A percentile compares a stretch with the other conserved stretches of the same genome.
Conservation (phyloP, 2,329 filamentous ascomycete species). For the Alternaria novae-zelandiae region DNA sequence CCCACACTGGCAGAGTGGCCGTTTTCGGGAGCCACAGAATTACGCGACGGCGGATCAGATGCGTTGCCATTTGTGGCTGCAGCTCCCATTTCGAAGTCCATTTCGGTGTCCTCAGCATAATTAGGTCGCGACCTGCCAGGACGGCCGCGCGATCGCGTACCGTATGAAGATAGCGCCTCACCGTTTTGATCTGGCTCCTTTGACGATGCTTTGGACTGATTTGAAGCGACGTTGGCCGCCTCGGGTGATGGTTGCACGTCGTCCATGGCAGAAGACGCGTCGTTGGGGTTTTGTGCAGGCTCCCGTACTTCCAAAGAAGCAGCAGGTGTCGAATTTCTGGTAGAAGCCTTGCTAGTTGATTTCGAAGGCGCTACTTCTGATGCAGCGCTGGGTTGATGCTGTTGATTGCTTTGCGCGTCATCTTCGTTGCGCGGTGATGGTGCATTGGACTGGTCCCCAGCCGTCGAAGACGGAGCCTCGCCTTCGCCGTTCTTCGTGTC, state of each 20-base stretch:
- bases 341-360: constrained; percentile 43
- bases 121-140: constrained; percentile 81
- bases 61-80: constrained; percentile 65
- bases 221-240: constrained; percentile 33
- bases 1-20: constrained; percentile 39
- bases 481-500: constrained; percentile 47
- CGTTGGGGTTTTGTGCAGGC: constrained; percentile 30
- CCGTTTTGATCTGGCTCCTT: constrained; percentile 43
- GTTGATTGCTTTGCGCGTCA: constrained; percentile 34
- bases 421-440: constrained; percentile 38
- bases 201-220: constrained; percentile 39
- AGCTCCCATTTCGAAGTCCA: constrained; percentile 77
- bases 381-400: constrained; percentile 26
- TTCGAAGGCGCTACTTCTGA: constrained; percentile 39
- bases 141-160: constrained; percentile 91
- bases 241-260: constrained; percentile 39
- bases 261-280: constrained; percentile 36
- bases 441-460: constrained; percentile 38
- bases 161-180: constrained; percentile 70
- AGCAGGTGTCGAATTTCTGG: constrained; percentile 43
- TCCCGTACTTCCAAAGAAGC: constrained; percentile 33
- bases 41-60: constrained; percentile 49
- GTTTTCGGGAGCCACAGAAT: constrained; percentile 41
- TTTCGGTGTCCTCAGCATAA: constrained; percentile 93
- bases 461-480: constrained; percentile 39